phyloP scores from a whole-genome alignment of 2,329 filamentous ascomycete species.

The Colletotrichum somersetense region DNA sequence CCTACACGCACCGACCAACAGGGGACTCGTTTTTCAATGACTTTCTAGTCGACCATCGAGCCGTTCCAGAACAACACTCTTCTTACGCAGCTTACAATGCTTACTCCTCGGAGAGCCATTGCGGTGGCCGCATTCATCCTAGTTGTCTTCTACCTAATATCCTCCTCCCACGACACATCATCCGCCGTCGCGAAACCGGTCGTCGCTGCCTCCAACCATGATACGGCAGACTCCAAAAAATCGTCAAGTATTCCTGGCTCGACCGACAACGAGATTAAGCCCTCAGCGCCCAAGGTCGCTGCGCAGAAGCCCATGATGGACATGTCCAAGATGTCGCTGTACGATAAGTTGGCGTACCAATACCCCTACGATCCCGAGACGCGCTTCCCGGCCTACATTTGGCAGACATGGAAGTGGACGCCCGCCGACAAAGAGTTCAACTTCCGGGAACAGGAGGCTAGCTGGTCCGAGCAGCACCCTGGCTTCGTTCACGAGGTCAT shows the following conservation, averaged over 20 bases:
- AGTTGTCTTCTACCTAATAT: constrained; percentile 77
- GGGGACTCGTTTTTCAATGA: constrained; percentile 9
- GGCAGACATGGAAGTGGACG: constrained; percentile 97
- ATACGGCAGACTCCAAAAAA: constrained; percentile 28
- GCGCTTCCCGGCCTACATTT: constrained; percentile 97
- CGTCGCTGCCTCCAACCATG: constrained; percentile 43
- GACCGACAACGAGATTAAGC: constrained; percentile 17
- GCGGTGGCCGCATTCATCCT: constrained; percentile 78
- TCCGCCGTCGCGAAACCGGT: constrained; percentile 45
- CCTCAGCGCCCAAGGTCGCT: constrained; percentile 49
- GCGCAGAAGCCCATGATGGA: constrained; percentile 76
- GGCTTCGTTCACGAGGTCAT: constrained; percentile 97
- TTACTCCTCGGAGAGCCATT: constrained; percentile 82
- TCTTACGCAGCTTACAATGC: constrained; percentile 65
- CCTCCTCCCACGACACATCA: constrained; percentile 65
- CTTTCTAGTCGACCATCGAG: constrained; percentile 18
- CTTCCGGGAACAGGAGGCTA: constrained; percentile 87
- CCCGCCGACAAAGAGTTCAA: constrained; percentile 82
- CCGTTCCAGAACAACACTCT: constrained; percentile 3
- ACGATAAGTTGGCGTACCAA: constrained; percentile 89
- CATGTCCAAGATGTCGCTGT: constrained; percentile 77
- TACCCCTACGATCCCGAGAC: constrained; percentile 91
- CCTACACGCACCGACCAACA: constrained; percentile 16
- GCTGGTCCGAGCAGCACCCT: constrained; percentile 89
- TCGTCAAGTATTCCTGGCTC: constrained; percentile 9